A percentile compares a stretch with the other conserved stretches of the same genome.
Evolutionary conservation across 176 grass and related monocot species (phyloP).

Genomic region (Musa acuminata): DNA sequence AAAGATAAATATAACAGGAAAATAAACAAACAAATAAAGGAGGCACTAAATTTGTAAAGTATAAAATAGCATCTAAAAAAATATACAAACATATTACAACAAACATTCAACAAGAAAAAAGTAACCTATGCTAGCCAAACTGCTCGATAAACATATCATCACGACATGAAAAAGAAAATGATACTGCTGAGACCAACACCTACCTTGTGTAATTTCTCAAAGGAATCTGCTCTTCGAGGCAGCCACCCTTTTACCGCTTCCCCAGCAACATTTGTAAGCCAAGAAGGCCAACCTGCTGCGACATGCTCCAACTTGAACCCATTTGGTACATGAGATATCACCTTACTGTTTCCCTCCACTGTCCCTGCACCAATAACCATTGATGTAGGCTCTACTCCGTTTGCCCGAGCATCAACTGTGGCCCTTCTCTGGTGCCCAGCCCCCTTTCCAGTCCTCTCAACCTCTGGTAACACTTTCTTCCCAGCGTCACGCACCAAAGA

Average conservation of each 20-base stretch:
- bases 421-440: conserved; percentile 23
- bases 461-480: conserved; percentile 14
- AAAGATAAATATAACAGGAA: not conserved
- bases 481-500: conserved; percentile 20
- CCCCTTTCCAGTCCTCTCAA: not conserved
- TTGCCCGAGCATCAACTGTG: conserved; percentile 13
- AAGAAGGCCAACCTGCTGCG: conserved; percentile 20
- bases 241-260: conserved; percentile 15
- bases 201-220: conserved; percentile 21
- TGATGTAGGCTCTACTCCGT: conserved; percentile 25
- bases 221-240: conserved; percentile 8
- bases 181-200: not conserved
- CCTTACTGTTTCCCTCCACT: conserved; percentile 25
- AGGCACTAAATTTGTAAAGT: not conserved
- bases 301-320: conserved; percentile 13
- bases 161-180: not conserved
- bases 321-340: conserved; percentile 29
- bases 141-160: not conserved
- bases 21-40: not conserved
- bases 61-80: not conserved
- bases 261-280: conserved; percentile 12
- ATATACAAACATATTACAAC: not conserved
- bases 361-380: conserved; percentile 13
- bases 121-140: not conserved
- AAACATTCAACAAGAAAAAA: not conserved